These are phyloP conservation scores for Plectosphaerella plurivora DNA, from an alignment of 2,329 filamentous ascomycete species.

Conservation along the genomic window DNA sequence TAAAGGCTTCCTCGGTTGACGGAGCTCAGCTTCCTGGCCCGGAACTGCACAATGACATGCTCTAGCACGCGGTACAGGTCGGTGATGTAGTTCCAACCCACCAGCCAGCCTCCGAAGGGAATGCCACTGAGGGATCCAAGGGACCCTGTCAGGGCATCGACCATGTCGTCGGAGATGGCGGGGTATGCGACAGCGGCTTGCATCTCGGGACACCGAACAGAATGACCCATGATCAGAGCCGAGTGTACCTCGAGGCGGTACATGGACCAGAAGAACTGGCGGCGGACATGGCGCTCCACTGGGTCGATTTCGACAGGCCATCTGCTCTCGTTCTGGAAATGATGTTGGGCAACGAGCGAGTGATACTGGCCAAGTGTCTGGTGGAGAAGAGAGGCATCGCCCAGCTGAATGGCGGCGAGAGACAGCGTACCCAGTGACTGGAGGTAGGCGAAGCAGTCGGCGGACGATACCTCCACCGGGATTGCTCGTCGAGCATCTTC, in stretches of 20 bases:
- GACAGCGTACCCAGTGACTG: slow-evolving; percentile 40
- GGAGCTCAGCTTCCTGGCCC: slow-evolving; percentile 11
- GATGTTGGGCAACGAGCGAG: slow-evolving; percentile 41
- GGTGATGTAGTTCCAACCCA: slow-evolving; percentile 54
- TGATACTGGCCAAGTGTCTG: slow-evolving; percentile 46
- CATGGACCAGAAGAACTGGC: slow-evolving; percentile 47
- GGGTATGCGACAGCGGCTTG: slow-evolving; percentile 12
- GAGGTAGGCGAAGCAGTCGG: slow-evolving; percentile 9
- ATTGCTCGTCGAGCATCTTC: slow-evolving; percentile 10
- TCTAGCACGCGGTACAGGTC: slow-evolving; percentile 53
- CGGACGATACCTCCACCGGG: slow-evolving; percentile 5
- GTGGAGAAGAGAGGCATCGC: slow-evolving; percentile 43
- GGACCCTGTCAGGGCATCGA: not conserved
- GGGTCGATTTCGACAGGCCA: slow-evolving; percentile 42
- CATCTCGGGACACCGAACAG: slow-evolving; percentile 11
- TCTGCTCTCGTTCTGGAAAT: slow-evolving; percentile 46
- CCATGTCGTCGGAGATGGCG: slow-evolving; percentile 3
- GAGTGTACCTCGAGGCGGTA: slow-evolving; percentile 53
- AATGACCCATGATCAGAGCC: slow-evolving; percentile 42
- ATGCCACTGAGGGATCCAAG: not conserved
- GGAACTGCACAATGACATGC: slow-evolving; percentile 32
- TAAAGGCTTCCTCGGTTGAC: slow-evolving; percentile 5
- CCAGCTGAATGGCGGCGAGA: slow-evolving; percentile 46
- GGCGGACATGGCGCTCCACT: slow-evolving; percentile 27
- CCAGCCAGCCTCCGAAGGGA: slow-evolving; percentile 34